A percentile compares a stretch with the other conserved stretches of the same genome.
Evolutionary conservation across 2,329 filamentous ascomycete species (phyloP).

Genomic region (Diaporthe caulivora): DNA sequence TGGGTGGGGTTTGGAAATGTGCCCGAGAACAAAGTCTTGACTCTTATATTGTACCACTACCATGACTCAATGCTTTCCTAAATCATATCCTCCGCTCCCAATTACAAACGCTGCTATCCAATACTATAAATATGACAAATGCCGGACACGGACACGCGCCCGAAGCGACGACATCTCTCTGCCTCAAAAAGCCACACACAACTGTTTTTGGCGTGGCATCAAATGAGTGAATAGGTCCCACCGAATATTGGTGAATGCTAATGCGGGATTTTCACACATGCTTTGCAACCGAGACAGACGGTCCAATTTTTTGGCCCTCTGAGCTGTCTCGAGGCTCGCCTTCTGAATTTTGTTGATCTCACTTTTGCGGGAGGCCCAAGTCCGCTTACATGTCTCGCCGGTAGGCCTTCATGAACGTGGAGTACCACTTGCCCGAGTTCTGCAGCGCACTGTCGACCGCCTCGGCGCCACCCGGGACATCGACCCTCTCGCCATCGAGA

Average conservation of each 20-base stretch:
- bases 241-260: neutral
- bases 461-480: constrained; percentile 20
- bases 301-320: neutral
- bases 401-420: constrained; percentile 10
- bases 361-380: neutral
- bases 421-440: constrained; percentile 26
- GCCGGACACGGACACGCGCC: neutral
- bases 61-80: neutral
- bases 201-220: neutral
- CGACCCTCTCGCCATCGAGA: constrained; percentile 33
- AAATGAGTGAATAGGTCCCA: neutral
- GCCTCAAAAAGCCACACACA: neutral
- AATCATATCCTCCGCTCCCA: neutral
- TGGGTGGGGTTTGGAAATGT: neutral
- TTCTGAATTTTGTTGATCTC: neutral
- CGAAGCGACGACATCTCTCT: neutral
- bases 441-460: neutral
- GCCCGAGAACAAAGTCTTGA: neutral
- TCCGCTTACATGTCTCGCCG: constrained; percentile 12
- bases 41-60: neutral
- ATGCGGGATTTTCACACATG: neutral
- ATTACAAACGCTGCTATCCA: constrained; percentile 24
- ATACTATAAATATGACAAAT: neutral
- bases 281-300: neutral
- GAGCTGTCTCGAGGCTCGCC: neutral